These are phyloP conservation scores for Sugiyamaella qingdaonensis DNA, from an alignment of 805 yeast genomes.

Conservation along the genomic window DNA sequence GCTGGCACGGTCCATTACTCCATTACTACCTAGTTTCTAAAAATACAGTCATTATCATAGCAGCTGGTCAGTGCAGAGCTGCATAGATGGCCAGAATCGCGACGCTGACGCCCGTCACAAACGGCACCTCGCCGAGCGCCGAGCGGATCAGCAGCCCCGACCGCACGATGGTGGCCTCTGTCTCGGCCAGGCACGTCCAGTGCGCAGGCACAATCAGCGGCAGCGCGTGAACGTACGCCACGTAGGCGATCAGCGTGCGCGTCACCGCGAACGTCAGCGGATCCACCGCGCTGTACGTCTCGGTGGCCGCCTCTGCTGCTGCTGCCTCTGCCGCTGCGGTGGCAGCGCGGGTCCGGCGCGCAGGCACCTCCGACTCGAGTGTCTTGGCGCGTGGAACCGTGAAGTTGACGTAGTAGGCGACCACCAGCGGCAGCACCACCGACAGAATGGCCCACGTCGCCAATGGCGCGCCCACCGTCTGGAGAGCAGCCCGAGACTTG, in stretches of 20 bases:
- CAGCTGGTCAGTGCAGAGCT: constrained; percentile 17
- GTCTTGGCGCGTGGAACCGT: constrained; percentile 18
- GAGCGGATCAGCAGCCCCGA: constrained; percentile 16
- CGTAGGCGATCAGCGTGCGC: constrained; percentile 42
- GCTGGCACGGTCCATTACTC: too few relatives aligned
- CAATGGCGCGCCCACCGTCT: constrained; percentile 27
- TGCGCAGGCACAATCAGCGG: constrained; percentile 26
- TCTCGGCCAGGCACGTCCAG: constrained; percentile 16
- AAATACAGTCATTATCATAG: background rate
- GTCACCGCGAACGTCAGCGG: constrained; percentile 51
- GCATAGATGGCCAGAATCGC: constrained; percentile 37
- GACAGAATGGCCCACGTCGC: constrained; percentile 24
- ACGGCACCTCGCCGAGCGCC: constrained; percentile 35
- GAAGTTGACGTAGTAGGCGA: constrained; percentile 33
- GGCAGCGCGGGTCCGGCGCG: constrained; percentile 8
- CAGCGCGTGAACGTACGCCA: constrained; percentile 16
- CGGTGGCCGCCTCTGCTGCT: constrained; percentile 12
- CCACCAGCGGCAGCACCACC: constrained; percentile 28
- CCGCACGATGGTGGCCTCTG: constrained; percentile 14
- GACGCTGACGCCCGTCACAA: constrained; percentile 29
- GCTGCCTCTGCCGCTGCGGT: constrained; percentile 6
- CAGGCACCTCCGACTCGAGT: constrained; percentile 4
- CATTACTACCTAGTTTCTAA: background rate
- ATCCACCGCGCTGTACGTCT: constrained; percentile 38
- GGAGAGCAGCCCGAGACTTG: constrained; percentile 1